Evolutionary conservation across 176 grass and related monocot genomes (phyloP).

Genomic region (Calamus simplicifolius): DNA sequence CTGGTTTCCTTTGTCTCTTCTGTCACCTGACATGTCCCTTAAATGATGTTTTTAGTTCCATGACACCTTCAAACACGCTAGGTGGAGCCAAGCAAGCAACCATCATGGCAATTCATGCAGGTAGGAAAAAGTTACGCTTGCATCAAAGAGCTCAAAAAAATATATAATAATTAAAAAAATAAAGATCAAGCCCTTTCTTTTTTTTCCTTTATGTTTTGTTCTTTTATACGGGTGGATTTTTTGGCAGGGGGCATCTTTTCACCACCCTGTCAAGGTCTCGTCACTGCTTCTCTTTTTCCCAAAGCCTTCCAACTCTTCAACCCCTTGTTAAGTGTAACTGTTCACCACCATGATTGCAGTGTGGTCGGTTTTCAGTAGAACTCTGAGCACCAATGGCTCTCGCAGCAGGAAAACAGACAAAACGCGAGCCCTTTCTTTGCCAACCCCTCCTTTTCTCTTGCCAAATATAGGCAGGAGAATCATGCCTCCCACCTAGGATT

Average conservation of each 20-base stretch:
- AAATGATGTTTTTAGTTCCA: background rate
- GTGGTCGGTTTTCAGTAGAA: background rate
- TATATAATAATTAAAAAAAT: no score
- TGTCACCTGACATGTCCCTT: background rate
- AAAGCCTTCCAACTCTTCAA: no score
- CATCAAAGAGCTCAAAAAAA: no score
- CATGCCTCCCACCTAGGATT: conserved; percentile 2
- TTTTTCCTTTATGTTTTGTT: no score
- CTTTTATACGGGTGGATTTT: no score
- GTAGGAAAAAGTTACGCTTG: background rate
- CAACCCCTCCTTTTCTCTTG: background rate
- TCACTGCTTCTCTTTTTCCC: no score
- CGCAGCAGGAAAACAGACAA: background rate
- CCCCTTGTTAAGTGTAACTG: no score
- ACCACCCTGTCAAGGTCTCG: no score
- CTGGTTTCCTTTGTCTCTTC: background rate
- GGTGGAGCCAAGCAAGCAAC: background rate
- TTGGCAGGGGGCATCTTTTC: no score
- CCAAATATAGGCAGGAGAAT: background rate
- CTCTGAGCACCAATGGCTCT: background rate
- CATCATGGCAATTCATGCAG: background rate
- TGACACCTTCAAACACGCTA: no score
- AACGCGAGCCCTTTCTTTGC: background rate
- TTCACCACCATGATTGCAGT: conserved; percentile 1
- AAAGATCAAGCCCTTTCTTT: no score